Base-by-base conservation (phyloP, 257 asterid genomes). In the Solanum chilense region DNA sequence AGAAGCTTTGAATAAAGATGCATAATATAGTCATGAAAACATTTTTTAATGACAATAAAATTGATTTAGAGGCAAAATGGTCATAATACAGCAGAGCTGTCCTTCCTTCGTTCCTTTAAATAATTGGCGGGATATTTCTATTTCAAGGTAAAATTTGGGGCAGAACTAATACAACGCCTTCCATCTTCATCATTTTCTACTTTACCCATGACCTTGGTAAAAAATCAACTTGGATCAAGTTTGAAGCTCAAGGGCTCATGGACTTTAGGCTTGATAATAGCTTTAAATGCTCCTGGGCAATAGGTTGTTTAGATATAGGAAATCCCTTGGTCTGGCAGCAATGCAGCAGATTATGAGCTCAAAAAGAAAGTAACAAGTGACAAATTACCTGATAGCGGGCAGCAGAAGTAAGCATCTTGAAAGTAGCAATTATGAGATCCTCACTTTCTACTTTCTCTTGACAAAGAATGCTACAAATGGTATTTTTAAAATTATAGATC, bases 391-490 rank as follows among this genome's bases (percentile, higher is more conserved):
- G 98, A 91, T 90, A 88, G 45, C 74, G 90, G 74, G 99, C 98
- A 90, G 98, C 95, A 31, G 91, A 93, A 78, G 95, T 91, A 86
- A 97, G 94, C 91, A 97, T 87, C 87, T 91, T 89, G 91, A 95
- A 91, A 42, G 93, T 89, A 89, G 95, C 92, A 87, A 93, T 86
- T 80, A 89, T 44, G 83, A 95, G 94, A 85, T 97, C 96, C 83
- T 94, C 99, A 91, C 88, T 90, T 90, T 88, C 88, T 76, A 89
- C 87, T 42, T 92, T 87, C 88, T 93, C 93, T 92, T 93, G 94
- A 62, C 91, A 87, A 35, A 97, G 94, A 88, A 96, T 95, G 83
- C 88, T 70, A 90, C 87, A 87, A 60, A 93, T 68, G 70, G 98
- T 91, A 89, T 89, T 94, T 89, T 94, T 89, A 85, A 94, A 93